Evolutionary conservation across 2,329 filamentous ascomycete genomes (phyloP), one percentile per base, ranked within the genome.

Genomic region (Aureobasidium subglaciale): DNA sequence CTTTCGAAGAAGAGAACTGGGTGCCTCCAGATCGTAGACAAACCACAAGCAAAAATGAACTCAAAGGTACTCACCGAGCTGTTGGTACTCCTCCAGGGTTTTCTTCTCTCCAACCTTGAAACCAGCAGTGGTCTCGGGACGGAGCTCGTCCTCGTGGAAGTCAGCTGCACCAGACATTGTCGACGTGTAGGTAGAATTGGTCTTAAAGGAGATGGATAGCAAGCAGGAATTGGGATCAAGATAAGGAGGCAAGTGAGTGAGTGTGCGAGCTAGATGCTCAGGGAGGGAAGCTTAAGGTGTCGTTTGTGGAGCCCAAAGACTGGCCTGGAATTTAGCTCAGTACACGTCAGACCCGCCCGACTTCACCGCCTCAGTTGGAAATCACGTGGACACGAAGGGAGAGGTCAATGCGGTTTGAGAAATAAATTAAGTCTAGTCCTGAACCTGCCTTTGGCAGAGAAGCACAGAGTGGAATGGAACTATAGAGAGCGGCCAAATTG

Each of bases 61-160:
- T 54, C 34, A 49, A 40, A 46, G 11, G 15, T 15, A 59, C 60
- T 57, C 59, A 70, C 68, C 93, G 75, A 99, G 87, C 72, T 96
- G 80, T 69, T 92, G 82, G 76, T 96, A 96, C 74, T 96, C 88
- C 62, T 92, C 88, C 68, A 99, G 81, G 65, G 89, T 95, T 83
- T 97, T 96, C 86, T 96, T 96, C 83, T 96, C 90, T 64, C 90
- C 91, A 70, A 96, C 87, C 84, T 95, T 96, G 86, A 96, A 97
- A 71, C 92, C 92, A 76, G 91, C 86, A 63, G 91, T 96, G 76
- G 86, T 82, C 77, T 93, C 88, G 61, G 90, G 86, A 73, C 87
- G 79, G 63, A 92, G 83, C 68, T 97, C 92, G 60, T 96, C 90
- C 11, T 88, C 81, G 62, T 75, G 66, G 24, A 64, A 59, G 41